A percentile compares a stretch with the other conserved stretches of the same genome.
Conservation (phyloP, 73 alveolate species). For the Symbiodinium natans region DNA sequence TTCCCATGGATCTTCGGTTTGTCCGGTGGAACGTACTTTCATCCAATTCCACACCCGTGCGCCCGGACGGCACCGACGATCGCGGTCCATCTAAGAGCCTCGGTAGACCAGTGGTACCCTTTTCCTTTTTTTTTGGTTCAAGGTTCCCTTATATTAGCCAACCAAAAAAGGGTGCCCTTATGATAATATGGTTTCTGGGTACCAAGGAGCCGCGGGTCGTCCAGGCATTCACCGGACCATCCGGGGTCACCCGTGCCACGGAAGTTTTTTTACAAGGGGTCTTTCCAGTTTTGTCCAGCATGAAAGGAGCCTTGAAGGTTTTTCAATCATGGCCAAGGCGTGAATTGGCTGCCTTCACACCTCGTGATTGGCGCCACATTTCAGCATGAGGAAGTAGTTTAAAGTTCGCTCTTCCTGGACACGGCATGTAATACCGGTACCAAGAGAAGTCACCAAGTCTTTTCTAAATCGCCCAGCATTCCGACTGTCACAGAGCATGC, state of each 20-base stretch:
- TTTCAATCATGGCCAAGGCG: neutral
- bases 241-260: neutral
- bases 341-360: slow-evolving; percentile 13
- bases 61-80: neutral
- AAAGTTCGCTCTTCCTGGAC: neutral
- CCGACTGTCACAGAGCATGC: too few relatives aligned
- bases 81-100: neutral
- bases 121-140: too few relatives aligned
- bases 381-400: neutral
- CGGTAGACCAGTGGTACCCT: neutral
- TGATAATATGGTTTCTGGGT: too few relatives aligned
- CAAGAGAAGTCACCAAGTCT: neutral
- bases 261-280: slow-evolving; percentile 3
- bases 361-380: slow-evolving; percentile 4
- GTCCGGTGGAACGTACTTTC: neutral
- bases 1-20: neutral
- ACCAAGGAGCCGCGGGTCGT: neutral
- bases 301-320: neutral
- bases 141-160: too few relatives aligned
- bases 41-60: neutral
- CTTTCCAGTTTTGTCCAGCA: neutral
- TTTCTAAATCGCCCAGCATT: too few relatives aligned
- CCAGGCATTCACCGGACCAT: neutral
- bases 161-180: too few relatives aligned
- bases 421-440: neutral